Evolutionary conservation across 108 stramenopile genomes (phyloP).

Genomic region (Nitzschia inconspicua): DNA sequence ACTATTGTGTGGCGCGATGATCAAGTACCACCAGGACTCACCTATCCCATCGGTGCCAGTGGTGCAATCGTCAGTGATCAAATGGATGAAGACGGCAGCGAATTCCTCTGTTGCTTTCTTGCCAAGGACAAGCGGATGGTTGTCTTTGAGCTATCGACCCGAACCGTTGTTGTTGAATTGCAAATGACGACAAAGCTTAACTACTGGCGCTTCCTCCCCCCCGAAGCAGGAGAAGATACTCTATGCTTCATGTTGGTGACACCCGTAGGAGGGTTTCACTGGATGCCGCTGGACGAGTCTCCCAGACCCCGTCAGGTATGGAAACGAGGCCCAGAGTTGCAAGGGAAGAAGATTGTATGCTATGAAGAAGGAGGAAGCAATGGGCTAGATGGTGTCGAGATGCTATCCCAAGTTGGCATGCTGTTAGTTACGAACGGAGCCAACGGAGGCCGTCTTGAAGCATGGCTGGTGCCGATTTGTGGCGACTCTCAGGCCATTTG

Average conservation of each 20-base stretch:
- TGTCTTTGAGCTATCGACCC: slow-evolving; percentile 71
- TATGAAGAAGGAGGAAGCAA: slow-evolving; percentile 91
- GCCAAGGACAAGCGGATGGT: slow-evolving; percentile 87
- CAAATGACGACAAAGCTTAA: slow-evolving; percentile 94
- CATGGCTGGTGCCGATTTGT: slow-evolving; percentile 74
- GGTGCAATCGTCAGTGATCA: slow-evolving; percentile 86
- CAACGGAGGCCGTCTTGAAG: slow-evolving; percentile 58
- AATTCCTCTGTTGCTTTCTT: slow-evolving; percentile 87
- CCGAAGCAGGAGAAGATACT: slow-evolving; percentile 72
- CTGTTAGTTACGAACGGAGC: slow-evolving; percentile 56
- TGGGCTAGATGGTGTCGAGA: slow-evolving; percentile 60
- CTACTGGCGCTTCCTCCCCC: slow-evolving; percentile 86
- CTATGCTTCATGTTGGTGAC: slow-evolving; percentile 83
- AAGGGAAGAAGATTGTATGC: slow-evolving; percentile 78
- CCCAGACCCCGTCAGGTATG: slow-evolving; percentile 84
- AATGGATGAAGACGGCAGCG: slow-evolving; percentile 69
- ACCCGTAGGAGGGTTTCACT: slow-evolving; percentile 87
- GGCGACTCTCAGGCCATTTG: slow-evolving; percentile 61
- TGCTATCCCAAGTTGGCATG: slow-evolving; percentile 72
- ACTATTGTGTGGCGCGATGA: slow-evolving; percentile 78
- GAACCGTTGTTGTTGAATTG: slow-evolving; percentile 81
- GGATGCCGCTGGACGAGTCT: slow-evolving; percentile 83
- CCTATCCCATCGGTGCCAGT: slow-evolving; percentile 83
- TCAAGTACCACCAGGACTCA: slow-evolving; percentile 70
- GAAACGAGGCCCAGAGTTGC: slow-evolving; percentile 76